Evolutionary conservation across 1,139 yeast species (phyloP).

Genomic region (Debaryomycetaceae sp.): DNA sequence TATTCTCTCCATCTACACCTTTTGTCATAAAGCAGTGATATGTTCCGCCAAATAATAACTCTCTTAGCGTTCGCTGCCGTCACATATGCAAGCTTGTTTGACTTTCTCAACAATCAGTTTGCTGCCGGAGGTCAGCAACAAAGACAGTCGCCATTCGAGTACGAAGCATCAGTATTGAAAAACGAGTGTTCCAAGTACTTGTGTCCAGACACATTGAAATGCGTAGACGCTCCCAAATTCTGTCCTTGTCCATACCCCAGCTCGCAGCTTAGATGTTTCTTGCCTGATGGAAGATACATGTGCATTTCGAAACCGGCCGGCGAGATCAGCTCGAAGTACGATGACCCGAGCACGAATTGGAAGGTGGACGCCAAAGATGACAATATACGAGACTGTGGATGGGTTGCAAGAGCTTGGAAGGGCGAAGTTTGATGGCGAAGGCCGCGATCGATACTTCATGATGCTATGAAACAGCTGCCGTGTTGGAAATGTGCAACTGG

Average conservation of each 20-base stretch:
- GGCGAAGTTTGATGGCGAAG: conserved; percentile 24
- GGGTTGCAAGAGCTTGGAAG: conserved; percentile 58
- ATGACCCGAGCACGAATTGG: conserved; percentile 50
- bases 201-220: conserved; percentile 77
- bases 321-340: conserved; percentile 29
- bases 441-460: too few relatives aligned
- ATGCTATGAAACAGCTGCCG: too few relatives aligned
- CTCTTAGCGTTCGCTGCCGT: conserved; percentile 1
- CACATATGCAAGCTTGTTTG: conserved; percentile 26
- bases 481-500: too few relatives aligned
- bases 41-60: background rate
- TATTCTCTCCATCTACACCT: background rate
- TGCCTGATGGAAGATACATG: conserved; percentile 66
- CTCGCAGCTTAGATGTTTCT: conserved; percentile 74
- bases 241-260: conserved; percentile 92
- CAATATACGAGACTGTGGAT: conserved; percentile 70
- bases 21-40: background rate
- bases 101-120: conserved; percentile 34
- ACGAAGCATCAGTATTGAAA: conserved; percentile 28
- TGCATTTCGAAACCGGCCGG: conserved; percentile 83
- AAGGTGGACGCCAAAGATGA: conserved; percentile 50
- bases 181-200: conserved; percentile 63
- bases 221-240: conserved; percentile 64
- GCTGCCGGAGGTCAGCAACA: conserved; percentile 14
- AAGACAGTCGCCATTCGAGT: conserved; percentile 21